Percentiles rank a stretch among this genome's conserved stretches.
These are phyloP conservation scores for Backusella luteola DNA, from an alignment of 192 early-diverging fungal species.

Conservation along the genomic window DNA sequence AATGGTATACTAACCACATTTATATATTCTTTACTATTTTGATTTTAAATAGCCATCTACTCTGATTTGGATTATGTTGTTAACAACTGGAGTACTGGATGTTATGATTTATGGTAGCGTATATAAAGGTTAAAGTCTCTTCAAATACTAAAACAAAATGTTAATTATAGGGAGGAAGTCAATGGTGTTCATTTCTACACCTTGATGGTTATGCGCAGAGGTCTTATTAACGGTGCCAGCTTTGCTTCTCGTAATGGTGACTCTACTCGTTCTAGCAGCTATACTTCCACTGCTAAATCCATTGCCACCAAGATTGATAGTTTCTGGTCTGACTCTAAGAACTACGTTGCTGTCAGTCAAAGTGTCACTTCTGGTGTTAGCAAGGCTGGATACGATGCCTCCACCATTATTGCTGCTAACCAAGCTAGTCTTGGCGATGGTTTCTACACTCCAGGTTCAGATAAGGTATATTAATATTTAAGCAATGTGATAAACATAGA, in stretches of 20 bases:
- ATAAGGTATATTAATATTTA: conserved; percentile 19
- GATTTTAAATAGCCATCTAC: conserved; percentile 35
- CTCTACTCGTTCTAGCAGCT: conserved; percentile 30
- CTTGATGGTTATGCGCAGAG: conserved; percentile 56
- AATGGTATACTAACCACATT: conserved; percentile 9
- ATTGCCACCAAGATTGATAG: conserved; percentile 34
- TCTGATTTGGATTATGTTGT: conserved; percentile 65
- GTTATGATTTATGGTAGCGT: conserved; percentile 64
- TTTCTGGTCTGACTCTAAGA: conserved; percentile 44
- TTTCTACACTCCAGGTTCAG: conserved; percentile 31
- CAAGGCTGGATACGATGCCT: conserved; percentile 60
- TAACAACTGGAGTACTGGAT: conserved; percentile 39
- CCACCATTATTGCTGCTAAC: conserved; percentile 58
- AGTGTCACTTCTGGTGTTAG: conserved; percentile 39
- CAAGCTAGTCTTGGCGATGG: conserved; percentile 37
- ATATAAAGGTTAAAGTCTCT: neutral
- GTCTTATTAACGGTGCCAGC: conserved; percentile 52
- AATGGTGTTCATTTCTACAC: conserved; percentile 72
- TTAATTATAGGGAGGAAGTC: conserved; percentile 55
- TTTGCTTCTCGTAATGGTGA: conserved; percentile 48
- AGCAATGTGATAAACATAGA: neutral
- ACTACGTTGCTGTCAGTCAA: conserved; percentile 41
- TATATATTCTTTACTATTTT: neutral
- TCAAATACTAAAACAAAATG: neutral
- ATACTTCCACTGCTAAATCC: conserved; percentile 29